Conservation (phyloP, 495 filamentous ascomycete genomes). For the Xylaria flabelliformis region DNA sequence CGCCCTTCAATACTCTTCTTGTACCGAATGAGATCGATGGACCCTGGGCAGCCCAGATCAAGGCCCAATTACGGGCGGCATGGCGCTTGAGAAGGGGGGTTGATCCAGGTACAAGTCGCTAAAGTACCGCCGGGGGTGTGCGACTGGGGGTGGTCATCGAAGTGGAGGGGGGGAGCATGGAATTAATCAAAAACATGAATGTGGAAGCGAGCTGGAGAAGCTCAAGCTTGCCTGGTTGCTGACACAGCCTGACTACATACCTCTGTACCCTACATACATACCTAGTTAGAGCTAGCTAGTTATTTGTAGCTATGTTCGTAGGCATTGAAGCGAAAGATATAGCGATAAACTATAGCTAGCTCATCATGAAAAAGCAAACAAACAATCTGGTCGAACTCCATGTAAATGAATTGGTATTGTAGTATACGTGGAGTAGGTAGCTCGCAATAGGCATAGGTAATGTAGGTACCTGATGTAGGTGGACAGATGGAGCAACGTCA, state of each 20-base stretch:
- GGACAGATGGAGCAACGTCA: constrained; percentile 14
- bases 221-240: constrained; percentile 5
- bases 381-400: neutral
- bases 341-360: neutral
- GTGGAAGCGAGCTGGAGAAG: constrained; percentile 26
- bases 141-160: constrained; percentile 5
- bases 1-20: constrained; percentile 33
- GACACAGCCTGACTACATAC: neutral
- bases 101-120: constrained; percentile 25
- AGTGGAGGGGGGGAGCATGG: constrained; percentile 12
- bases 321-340: neutral
- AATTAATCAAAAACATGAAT: constrained; percentile 26
- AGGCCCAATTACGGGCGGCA: constrained; percentile 42
- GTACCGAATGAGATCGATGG: constrained; percentile 40
- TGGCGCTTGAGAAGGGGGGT: constrained; percentile 41
- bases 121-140: constrained; percentile 29
- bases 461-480: constrained; percentile 5
- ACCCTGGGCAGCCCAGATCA: constrained; percentile 34
- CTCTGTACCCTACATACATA: neutral
- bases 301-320: neutral
- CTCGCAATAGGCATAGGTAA: neutral
- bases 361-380: neutral
- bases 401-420: neutral
- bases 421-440: neutral
- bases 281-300: neutral